Evolutionary conservation across 75 land plant species (phyloP).

Genomic region (Sequoiadendron giganteum): DNA sequence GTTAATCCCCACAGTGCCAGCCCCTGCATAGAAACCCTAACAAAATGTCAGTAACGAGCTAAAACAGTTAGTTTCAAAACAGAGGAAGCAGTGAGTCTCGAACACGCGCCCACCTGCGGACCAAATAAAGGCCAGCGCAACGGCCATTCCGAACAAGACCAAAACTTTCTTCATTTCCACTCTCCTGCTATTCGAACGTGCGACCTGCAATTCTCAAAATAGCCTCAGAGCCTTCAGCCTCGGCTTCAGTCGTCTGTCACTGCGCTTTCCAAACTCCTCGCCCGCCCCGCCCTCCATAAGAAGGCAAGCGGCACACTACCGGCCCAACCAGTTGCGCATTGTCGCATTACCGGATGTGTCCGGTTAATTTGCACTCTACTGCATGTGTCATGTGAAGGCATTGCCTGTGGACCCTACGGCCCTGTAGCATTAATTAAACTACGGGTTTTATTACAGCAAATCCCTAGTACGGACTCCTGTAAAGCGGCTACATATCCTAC

Average conservation of each 20-base stretch:
- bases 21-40: slow-evolving; percentile 11
- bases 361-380: not conserved
- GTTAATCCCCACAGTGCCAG: slow-evolving; percentile 59
- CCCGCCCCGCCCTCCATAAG: not conserved
- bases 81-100: not conserved
- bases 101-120: not conserved
- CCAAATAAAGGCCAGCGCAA: not conserved
- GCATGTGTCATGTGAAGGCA: not conserved
- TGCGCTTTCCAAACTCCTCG: too few relatives aligned
- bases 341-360: not conserved
- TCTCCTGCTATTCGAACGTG: not conserved
- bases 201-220: not conserved
- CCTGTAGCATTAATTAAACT: not conserved
- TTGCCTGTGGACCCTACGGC: not conserved
- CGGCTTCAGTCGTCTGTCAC: not conserved
- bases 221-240: not conserved
- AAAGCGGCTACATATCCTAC: not conserved
- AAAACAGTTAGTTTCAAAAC: not conserved
- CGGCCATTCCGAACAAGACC: not conserved
- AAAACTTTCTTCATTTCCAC: not conserved
- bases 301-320: not conserved
- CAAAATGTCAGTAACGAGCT: not conserved
- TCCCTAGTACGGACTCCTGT: not conserved
- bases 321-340: not conserved
- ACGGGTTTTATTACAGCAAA: not conserved